A percentile compares a stretch with the other conserved stretches of the same genome.
Conservation (phyloP, 768 basidiomycete species). For the Roridomyces roridus region DNA sequence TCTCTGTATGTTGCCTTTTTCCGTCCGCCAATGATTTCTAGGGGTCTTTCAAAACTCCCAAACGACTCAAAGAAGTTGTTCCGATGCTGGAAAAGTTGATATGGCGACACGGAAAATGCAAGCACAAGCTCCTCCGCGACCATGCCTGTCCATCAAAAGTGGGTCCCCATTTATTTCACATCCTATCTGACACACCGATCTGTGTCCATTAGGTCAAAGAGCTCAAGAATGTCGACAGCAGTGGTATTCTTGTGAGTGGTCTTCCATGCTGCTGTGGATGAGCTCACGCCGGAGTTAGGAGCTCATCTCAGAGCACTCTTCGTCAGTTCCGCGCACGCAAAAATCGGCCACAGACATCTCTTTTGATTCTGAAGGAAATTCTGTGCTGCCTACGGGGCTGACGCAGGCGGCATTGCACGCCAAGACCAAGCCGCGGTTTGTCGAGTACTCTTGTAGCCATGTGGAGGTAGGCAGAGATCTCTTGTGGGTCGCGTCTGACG, state of each 20-base stretch:
- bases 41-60: constrained; percentile 72
- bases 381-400: constrained; percentile 49
- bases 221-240: constrained; percentile 57
- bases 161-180: constrained; percentile 2
- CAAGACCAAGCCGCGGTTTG: constrained; percentile 73
- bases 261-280: neutral
- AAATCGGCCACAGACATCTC: constrained; percentile 49
- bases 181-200: constrained; percentile 1
- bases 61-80: constrained; percentile 65
- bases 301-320: constrained; percentile 73
- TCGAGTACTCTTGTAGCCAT: constrained; percentile 73
- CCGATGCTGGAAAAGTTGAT: constrained; percentile 64
- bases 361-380: constrained; percentile 57
- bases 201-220: constrained; percentile 41
- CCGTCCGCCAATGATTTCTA: constrained; percentile 13
- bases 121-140: constrained; percentile 69
- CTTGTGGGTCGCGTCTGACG: constrained; percentile 3
- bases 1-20: neutral
- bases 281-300: constrained; percentile 51
- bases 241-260: constrained; percentile 65
- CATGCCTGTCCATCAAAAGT: constrained; percentile 83
- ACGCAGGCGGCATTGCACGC: constrained; percentile 54
- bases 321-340: constrained; percentile 60
- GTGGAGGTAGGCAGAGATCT: constrained; percentile 55
- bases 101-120: constrained; percentile 71